phyloP scores from a whole-genome alignment of 306 rosid species.

The Rubus idaeus region DNA sequence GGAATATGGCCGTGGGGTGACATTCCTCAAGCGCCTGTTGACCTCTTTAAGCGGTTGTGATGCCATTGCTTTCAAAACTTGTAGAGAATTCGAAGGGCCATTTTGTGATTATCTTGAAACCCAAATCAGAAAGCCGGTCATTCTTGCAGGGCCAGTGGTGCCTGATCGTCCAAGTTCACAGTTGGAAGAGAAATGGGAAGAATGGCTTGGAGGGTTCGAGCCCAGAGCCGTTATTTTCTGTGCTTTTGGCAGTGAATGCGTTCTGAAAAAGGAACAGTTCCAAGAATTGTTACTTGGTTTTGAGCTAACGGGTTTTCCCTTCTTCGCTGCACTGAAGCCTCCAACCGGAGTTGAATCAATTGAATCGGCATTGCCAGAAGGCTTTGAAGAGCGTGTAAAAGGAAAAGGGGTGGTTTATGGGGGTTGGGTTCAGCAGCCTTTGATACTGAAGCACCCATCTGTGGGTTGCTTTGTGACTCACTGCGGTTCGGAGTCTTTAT shows the following conservation, averaged over 20 bases:
- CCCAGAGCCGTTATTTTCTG: slow-evolving; percentile 50
- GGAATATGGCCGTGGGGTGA: slow-evolving; percentile 36
- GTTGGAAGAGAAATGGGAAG: slow-evolving; percentile 54
- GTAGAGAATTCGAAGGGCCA: slow-evolving; percentile 66
- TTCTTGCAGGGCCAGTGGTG: slow-evolving; percentile 56
- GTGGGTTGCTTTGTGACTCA: too few relatives aligned
- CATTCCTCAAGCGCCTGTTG: slow-evolving; percentile 30
- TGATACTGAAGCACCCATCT: too few relatives aligned
- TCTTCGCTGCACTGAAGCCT: slow-evolving; percentile 52
- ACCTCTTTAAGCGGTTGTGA: slow-evolving; percentile 36
- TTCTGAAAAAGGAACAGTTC: slow-evolving; percentile 41
- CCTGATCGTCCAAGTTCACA: slow-evolving; percentile 30
- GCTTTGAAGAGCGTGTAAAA: slow-evolving; percentile 42
- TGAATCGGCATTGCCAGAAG: slow-evolving; percentile 55
- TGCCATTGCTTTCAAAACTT: slow-evolving; percentile 49
- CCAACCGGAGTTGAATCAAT: slow-evolving; percentile 45
- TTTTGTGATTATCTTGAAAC: slow-evolving; percentile 41
- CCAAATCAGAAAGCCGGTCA: slow-evolving; percentile 41
- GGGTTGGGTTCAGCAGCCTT: too few relatives aligned
- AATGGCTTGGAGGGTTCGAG: slow-evolving; percentile 46
- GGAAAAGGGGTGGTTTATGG: too few relatives aligned
- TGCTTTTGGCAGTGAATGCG: slow-evolving; percentile 61
- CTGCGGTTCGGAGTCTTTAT: too few relatives aligned
- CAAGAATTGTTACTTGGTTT: slow-evolving; percentile 57
- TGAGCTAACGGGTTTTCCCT: slow-evolving; percentile 62